phyloP scores from a whole-genome alignment of 345 rosid genomes.

The Bretschneidera sinensis region DNA sequence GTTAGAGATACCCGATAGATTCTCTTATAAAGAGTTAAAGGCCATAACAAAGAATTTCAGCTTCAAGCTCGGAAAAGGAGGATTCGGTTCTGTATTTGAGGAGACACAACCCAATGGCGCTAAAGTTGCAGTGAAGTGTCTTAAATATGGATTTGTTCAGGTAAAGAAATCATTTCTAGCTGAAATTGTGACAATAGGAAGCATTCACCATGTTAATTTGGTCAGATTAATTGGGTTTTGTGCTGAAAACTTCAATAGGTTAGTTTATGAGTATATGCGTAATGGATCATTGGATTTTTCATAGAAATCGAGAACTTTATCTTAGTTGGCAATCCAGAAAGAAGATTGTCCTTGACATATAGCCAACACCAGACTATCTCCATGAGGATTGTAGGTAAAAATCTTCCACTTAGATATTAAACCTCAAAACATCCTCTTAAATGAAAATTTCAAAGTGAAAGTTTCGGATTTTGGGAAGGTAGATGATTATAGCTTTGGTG shows the following conservation, averaged over 20 bases:
- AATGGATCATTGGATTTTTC: conserved; percentile 16
- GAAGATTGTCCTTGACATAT: conserved; percentile 7
- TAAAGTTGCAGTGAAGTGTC: conserved; percentile 18
- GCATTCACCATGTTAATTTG: conserved; percentile 14
- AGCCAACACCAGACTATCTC: conserved; percentile 18
- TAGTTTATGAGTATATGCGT: conserved; percentile 13
- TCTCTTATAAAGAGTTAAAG: no score
- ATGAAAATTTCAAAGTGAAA: conserved; percentile 18
- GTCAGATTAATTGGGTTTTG: conserved; percentile 17
- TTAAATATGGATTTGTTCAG: no score
- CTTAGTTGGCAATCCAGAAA: conserved; percentile 13
- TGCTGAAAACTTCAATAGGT: conserved; percentile 9
- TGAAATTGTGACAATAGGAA: no score
- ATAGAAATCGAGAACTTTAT: not conserved
- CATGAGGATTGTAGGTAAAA: conserved; percentile 19
- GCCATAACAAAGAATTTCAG: no score
- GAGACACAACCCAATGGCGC: conserved; percentile 1
- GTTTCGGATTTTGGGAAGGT: conserved; percentile 25
- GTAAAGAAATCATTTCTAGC: no score
- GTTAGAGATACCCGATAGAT: no score
- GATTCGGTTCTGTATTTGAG: conserved; percentile 17
- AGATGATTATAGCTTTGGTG: no score
- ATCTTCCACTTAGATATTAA: conserved; percentile 22
- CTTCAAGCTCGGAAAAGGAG: no score
- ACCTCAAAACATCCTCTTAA: no score